A percentile compares a stretch with the other conserved stretches of the same genome.
Evolutionary conservation across 768 basidiomycete species (phyloP).

Genomic region (Podaxis carcinomalis): DNA sequence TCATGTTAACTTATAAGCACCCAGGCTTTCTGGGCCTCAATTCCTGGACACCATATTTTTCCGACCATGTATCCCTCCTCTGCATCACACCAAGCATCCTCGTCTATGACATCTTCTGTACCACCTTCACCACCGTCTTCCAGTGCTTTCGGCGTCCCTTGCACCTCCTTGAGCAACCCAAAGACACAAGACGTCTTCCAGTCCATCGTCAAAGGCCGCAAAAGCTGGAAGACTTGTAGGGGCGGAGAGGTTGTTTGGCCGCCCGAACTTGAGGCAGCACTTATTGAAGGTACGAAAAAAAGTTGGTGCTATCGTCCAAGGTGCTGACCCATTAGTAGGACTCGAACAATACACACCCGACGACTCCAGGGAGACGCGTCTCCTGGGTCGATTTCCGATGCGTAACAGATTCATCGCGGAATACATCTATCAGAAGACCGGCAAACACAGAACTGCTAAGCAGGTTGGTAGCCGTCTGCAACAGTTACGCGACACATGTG

Average conservation of each 20-base stretch:
- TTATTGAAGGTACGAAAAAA: constrained; percentile 58
- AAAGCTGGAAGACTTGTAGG: constrained; percentile 72
- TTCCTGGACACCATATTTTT: background rate
- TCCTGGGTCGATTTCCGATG: constrained; percentile 73
- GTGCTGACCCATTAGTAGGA: constrained; percentile 34
- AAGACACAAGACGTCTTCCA: constrained; percentile 57
- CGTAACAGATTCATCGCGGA: constrained; percentile 80
- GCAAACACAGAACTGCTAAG: constrained; percentile 68
- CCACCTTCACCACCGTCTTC: background rate
- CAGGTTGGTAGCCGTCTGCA: constrained; percentile 80
- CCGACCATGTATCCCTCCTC: constrained; percentile 2
- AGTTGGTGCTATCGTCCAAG: constrained; percentile 1
- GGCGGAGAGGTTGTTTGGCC: constrained; percentile 80
- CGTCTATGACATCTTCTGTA: background rate
- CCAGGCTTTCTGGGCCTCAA: background rate
- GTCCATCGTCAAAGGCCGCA: constrained; percentile 63
- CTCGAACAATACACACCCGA: constrained; percentile 68
- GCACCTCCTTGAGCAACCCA: constrained; percentile 22
- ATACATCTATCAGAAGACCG: constrained; percentile 66
- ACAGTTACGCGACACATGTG: constrained; percentile 70
- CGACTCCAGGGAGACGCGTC: constrained; percentile 67
- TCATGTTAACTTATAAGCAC: constrained; percentile 1
- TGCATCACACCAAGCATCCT: background rate
- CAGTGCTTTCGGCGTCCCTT: background rate
- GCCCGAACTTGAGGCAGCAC: constrained; percentile 69